These are phyloP conservation scores for Dissophora globulifera DNA, from an alignment of 192 early-diverging fungal species.

Conservation along the genomic window DNA sequence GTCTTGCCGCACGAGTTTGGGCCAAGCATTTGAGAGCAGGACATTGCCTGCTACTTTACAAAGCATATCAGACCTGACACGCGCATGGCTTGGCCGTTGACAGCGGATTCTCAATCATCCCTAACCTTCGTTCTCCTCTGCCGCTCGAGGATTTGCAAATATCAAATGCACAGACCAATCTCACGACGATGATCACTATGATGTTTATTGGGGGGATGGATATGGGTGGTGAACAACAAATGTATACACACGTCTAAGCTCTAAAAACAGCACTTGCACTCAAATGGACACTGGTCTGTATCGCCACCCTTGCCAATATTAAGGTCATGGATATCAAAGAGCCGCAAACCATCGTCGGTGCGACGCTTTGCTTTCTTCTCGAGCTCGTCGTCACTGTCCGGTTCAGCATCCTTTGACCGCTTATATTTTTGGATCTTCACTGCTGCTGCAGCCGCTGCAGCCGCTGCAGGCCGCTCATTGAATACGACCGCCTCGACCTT, in stretches of 20 bases:
- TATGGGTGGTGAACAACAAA: no score
- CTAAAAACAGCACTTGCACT: constrained; percentile 62
- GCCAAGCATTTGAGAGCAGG: constrained; percentile 32
- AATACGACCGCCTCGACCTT: constrained; percentile 50
- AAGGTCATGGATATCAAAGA: constrained; percentile 59
- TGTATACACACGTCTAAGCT: no score
- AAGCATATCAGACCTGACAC: neutral
- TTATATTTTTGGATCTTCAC: constrained; percentile 50
- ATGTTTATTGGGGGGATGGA: no score
- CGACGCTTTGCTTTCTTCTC: constrained; percentile 47
- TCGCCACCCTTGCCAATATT: constrained; percentile 58
- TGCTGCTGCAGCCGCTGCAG: constrained; percentile 42
- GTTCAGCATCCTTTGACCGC: constrained; percentile 24
- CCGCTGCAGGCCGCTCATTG: constrained; percentile 47
- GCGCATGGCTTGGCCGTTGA: no score
- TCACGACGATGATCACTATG: no score
- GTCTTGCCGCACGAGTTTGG: constrained; percentile 12
- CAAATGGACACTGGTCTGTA: constrained; percentile 61
- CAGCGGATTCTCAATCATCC: neutral
- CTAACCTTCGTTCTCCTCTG: neutral
- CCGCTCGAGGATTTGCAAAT: no score
- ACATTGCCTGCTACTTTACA: no score
- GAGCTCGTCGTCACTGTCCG: constrained; percentile 51
- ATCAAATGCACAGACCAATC: constrained; percentile 1
- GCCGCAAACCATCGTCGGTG: constrained; percentile 58